These are phyloP conservation scores for Podospora anserina DNA, from an alignment of 495 filamentous ascomycete species.

Conservation along the genomic window DNA sequence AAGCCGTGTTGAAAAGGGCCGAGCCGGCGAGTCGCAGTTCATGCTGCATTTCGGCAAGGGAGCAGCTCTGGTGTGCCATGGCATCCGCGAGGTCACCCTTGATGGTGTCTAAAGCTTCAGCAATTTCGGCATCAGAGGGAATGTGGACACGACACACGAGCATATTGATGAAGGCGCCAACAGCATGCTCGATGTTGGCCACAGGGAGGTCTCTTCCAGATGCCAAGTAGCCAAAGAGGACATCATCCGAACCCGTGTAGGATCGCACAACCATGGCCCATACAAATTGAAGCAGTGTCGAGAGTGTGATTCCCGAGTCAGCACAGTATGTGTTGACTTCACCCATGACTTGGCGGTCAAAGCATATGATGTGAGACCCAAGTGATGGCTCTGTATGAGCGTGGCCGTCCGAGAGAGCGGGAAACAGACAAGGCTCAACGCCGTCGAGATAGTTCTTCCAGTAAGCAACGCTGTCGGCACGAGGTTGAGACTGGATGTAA, in stretches of 20 bases:
- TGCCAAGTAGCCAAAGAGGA: conserved; percentile 53
- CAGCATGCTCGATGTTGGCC: conserved; percentile 20
- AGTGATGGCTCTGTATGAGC: conserved; percentile 7
- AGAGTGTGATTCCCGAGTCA: conserved; percentile 20
- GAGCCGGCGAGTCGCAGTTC: conserved; percentile 22
- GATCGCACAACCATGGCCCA: conserved; percentile 56
- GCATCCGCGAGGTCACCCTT: conserved; percentile 36
- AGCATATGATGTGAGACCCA: conserved; percentile 18
- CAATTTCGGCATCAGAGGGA: conserved; percentile 27
- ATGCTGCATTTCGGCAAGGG: conserved; percentile 45
- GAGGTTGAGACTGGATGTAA: conserved; percentile 46
- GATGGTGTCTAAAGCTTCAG: conserved; percentile 20
- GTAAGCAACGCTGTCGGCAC: conserved; percentile 38
- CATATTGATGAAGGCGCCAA: conserved; percentile 34
- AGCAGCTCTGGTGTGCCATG: conserved; percentile 39
- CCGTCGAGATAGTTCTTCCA: conserved; percentile 29
- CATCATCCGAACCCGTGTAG: conserved; percentile 51
- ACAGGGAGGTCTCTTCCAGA: conserved; percentile 27
- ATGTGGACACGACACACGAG: conserved; percentile 22
- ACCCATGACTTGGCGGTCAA: conserved; percentile 6
- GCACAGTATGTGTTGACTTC: conserved; percentile 24
- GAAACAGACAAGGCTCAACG: conserved; percentile 31
- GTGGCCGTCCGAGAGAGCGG: conserved; percentile 23
- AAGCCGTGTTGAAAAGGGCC: conserved; percentile 36
- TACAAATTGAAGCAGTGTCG: conserved; percentile 39